These are phyloP conservation scores for Arachnopeziza araneosa DNA, from an alignment of 2,329 filamentous ascomycete genomes.

Conservation along the genomic window DNA sequence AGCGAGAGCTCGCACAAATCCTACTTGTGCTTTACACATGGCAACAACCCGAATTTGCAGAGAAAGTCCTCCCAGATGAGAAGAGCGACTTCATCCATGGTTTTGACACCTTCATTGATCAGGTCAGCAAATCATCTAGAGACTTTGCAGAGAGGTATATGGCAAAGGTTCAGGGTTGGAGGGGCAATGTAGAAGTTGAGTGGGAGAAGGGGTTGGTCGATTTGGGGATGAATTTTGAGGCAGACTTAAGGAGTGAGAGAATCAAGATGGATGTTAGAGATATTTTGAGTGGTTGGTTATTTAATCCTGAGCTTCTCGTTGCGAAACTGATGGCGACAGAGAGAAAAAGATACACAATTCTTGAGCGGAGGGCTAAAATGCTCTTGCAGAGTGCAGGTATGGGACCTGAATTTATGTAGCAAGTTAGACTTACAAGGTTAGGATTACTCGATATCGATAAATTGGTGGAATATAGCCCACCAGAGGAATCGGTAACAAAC, in stretches of 20 bases:
- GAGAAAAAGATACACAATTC: not conserved
- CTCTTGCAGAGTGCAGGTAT: not conserved
- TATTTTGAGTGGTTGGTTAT: too few species aligned
- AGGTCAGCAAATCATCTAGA: slow-evolving; percentile 31
- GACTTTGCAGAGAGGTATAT: slow-evolving; percentile 20
- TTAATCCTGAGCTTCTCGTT: not conserved
- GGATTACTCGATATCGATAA: not conserved
- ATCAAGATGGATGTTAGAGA: not conserved
- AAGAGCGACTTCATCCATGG: slow-evolving; percentile 31
- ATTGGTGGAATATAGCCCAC: not conserved
- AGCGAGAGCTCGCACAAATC: slow-evolving; percentile 32
- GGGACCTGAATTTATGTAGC: too few species aligned
- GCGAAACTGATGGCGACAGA: not conserved
- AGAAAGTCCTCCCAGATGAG: slow-evolving; percentile 23
- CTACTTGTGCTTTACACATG: slow-evolving; percentile 32
- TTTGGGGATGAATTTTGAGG: too few species aligned
- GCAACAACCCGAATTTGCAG: slow-evolving; percentile 23
- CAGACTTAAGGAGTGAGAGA: not conserved
- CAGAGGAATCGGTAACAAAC: not conserved
- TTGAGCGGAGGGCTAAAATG: not conserved
- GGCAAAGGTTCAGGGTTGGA: not conserved
- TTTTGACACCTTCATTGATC: slow-evolving; percentile 36
- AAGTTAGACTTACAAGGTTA: not conserved
- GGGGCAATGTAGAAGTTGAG: not conserved
- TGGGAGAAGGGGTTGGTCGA: too few species aligned